Evolutionary conservation across 176 grass and related monocot genomes (phyloP).

Genomic region (Musa acuminata): DNA sequence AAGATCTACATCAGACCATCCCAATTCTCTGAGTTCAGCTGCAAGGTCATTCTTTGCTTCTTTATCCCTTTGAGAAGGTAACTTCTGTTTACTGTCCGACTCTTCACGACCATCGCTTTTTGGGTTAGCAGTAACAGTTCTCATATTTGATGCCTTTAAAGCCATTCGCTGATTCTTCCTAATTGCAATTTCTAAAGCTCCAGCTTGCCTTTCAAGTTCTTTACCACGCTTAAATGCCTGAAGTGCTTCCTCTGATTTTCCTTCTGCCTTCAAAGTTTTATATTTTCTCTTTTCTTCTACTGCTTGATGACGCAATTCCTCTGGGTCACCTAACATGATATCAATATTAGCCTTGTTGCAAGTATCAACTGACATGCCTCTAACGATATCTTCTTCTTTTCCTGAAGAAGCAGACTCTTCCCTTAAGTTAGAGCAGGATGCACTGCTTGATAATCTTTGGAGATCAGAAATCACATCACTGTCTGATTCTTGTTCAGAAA

Average conservation of each 20-base stretch:
- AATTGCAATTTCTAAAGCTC: conserved; percentile 53
- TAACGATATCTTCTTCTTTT: conserved; percentile 26
- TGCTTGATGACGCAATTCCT: conserved; percentile 72
- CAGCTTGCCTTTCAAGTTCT: conserved; percentile 81
- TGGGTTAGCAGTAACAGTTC: conserved; percentile 5
- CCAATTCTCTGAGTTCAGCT: conserved; percentile 75
- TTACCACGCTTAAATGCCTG: conserved; percentile 78
- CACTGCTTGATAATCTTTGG: conserved; percentile 26
- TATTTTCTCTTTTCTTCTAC: conserved; percentile 86
- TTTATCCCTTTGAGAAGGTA: conserved; percentile 42
- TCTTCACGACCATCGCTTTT: conserved; percentile 31
- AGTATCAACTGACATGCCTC: conserved; percentile 34
- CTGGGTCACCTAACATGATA: conserved; percentile 42
- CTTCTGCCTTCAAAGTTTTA: conserved; percentile 64
- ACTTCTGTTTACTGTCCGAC: conserved; percentile 24
- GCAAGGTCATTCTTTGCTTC: conserved; percentile 69
- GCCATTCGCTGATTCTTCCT: conserved; percentile 57
- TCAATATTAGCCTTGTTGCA: conserved; percentile 37
- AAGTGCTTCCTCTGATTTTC: conserved; percentile 82
- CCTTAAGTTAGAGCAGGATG: conserved; percentile 25
- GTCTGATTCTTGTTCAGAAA: conserved; percentile 29
- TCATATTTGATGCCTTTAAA: conserved; percentile 25
- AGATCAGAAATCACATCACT: conserved; percentile 17
- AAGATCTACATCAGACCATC: conserved; percentile 88
- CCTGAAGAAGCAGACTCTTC: neutral